Evolutionary conservation across 441 rosid genomes (phyloP).

Genomic region (Aleurites moluccanus): DNA sequence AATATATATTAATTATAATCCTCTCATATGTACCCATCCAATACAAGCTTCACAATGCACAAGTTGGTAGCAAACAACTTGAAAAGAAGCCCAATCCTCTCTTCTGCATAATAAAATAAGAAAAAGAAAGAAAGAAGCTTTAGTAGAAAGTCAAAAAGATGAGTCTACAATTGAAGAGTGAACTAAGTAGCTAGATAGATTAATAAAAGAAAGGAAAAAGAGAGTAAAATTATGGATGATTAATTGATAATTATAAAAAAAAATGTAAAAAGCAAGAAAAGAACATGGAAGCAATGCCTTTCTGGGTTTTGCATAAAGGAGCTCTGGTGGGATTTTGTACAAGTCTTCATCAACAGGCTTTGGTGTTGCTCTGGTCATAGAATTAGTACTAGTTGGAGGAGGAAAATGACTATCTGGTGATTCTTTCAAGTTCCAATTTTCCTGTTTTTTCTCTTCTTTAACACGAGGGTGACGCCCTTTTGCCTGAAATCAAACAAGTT

Average conservation of each 20-base stretch:
- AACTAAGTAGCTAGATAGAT: not conserved
- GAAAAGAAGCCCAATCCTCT: conserved; percentile 55
- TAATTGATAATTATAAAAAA: conserved; percentile 2
- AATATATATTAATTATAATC: not conserved
- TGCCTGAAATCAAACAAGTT: conserved; percentile 34
- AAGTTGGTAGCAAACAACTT: conserved; percentile 62
- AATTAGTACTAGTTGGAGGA: conserved; percentile 1
- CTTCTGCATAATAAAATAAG: conserved; percentile 44
- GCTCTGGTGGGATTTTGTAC: conserved; percentile 78
- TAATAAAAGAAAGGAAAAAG: not conserved
- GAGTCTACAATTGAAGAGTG: not conserved
- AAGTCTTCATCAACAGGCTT: conserved; percentile 91
- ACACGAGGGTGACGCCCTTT: conserved; percentile 38
- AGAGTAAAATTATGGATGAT: not conserved
- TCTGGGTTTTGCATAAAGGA: conserved; percentile 54
- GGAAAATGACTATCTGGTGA: conserved; percentile 31
- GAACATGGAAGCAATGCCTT: conserved; percentile 35
- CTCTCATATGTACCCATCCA: conserved; percentile 13
- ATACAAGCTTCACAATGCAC: conserved; percentile 37
- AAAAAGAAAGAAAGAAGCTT: not conserved
- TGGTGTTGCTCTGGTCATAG: conserved; percentile 35
- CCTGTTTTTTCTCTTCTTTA: conserved; percentile 38
- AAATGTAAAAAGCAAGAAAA: not conserved
- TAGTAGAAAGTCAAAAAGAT: not conserved
- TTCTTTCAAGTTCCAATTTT: conserved; percentile 36